phyloP scores from a whole-genome alignment of 2,329 filamentous ascomycete species.

The Ophioceras dolichostomum region DNA sequence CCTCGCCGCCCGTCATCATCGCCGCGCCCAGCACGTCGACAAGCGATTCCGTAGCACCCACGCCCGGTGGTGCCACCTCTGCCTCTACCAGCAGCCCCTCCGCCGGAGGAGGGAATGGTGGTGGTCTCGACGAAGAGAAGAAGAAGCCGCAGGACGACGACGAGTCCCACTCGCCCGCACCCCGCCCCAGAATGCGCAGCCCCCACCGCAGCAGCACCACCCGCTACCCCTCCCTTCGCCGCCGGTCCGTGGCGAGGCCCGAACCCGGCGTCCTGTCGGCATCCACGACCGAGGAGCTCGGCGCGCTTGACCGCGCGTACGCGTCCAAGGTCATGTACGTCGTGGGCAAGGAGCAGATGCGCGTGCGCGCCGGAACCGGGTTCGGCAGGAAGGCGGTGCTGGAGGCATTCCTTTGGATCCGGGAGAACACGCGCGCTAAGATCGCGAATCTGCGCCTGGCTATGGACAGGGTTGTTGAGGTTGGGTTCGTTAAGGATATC shows the following conservation, averaged over 20 bases:
- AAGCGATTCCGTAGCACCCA: too few species aligned
- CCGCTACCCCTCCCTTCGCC: too few species aligned
- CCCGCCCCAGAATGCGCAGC: neutral
- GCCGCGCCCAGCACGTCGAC: too few species aligned
- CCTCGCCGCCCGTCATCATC: too few species aligned
- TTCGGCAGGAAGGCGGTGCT: conserved; percentile 32
- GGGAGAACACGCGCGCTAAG: conserved; percentile 52
- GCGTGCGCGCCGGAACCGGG: conserved; percentile 26
- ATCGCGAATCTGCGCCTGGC: conserved; percentile 47
- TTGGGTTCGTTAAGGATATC: conserved; percentile 56
- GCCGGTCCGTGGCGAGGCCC: neutral
- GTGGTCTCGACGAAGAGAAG: neutral
- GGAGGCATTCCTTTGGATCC: conserved; percentile 45
- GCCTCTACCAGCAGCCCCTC: too few species aligned
- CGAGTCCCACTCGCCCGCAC: neutral
- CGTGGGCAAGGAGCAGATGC: conserved; percentile 49
- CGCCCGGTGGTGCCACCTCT: neutral
- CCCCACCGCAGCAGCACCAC: too few species aligned
- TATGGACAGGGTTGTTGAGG: conserved; percentile 49
- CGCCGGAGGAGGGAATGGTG: too few species aligned
- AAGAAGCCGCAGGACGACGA: neutral
- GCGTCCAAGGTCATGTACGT: conserved; percentile 38
- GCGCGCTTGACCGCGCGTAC: conserved; percentile 29
- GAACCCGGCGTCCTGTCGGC: conserved; percentile 9
- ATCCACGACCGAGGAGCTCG: conserved; percentile 23